These are phyloP conservation scores for Lachnellula hyalina DNA, from an alignment of 2,329 filamentous ascomycete species.

Conservation along the genomic window DNA sequence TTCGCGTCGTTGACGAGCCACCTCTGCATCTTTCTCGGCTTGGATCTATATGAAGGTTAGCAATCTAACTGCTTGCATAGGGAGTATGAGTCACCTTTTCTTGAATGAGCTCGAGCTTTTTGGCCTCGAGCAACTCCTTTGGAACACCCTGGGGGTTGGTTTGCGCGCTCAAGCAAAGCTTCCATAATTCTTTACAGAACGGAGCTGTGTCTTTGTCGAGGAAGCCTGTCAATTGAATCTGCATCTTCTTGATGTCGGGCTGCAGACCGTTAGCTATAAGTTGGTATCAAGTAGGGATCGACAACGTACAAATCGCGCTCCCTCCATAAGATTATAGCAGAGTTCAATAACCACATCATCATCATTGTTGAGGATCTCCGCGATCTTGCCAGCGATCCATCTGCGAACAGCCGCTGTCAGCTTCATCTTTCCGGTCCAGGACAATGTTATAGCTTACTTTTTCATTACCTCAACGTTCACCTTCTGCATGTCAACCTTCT, in stretches of 20 bases:
- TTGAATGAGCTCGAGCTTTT: slow-evolving; percentile 90
- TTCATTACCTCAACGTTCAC: slow-evolving; percentile 98
- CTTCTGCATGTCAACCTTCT: slow-evolving; percentile 96
- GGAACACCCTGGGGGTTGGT: slow-evolving; percentile 84
- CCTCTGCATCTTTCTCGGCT: slow-evolving; percentile 74
- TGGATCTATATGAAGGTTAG: slow-evolving; percentile 55
- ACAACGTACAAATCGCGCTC: slow-evolving; percentile 64
- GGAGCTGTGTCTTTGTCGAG: slow-evolving; percentile 83
- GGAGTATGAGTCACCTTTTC: slow-evolving; percentile 67
- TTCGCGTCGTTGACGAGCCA: slow-evolving; percentile 65
- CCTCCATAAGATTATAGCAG: slow-evolving; percentile 65
- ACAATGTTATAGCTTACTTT: slow-evolving; percentile 56
- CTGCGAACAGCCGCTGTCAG: slow-evolving; percentile 40
- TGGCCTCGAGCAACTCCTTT: slow-evolving; percentile 89
- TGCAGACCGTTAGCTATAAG: slow-evolving; percentile 36
- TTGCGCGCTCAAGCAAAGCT: slow-evolving; percentile 84
- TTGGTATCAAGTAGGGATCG: neutral
- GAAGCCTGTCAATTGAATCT: slow-evolving; percentile 92
- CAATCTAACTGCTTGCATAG: neutral
- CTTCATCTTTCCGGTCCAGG: slow-evolving; percentile 3
- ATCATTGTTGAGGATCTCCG: slow-evolving; percentile 81
- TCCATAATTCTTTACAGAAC: slow-evolving; percentile 95
- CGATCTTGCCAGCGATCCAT: slow-evolving; percentile 89
- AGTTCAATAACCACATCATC: slow-evolving; percentile 96
- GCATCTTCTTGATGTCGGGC: slow-evolving; percentile 93